Percentiles rank a stretch among this genome's conserved stretches.
These are phyloP conservation scores for Starmerella apis DNA, from an alignment of 805 yeast genomes.

Conservation along the genomic window DNA sequence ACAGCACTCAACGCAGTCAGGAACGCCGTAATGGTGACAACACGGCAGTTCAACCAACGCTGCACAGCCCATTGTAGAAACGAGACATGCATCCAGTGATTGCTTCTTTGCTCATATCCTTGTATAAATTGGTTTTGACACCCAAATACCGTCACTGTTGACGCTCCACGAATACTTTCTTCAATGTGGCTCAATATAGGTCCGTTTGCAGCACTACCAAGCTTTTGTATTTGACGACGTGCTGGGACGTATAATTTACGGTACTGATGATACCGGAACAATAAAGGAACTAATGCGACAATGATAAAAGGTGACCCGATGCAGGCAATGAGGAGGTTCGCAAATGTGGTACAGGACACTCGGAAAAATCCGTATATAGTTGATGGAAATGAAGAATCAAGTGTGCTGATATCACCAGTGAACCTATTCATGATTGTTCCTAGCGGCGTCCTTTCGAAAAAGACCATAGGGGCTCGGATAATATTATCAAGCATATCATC, in stretches of 20 bases:
- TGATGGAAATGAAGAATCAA: slow-evolving; percentile 55
- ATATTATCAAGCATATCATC: slow-evolving; percentile 62
- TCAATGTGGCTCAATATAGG: slow-evolving; percentile 68
- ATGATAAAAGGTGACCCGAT: slow-evolving; percentile 75
- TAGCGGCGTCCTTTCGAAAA: slow-evolving; percentile 72
- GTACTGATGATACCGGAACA: slow-evolving; percentile 47
- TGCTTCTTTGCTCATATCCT: slow-evolving; percentile 36
- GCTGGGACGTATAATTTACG: slow-evolving; percentile 52
- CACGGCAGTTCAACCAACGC: slow-evolving; percentile 68
- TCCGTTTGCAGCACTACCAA: slow-evolving; percentile 49
- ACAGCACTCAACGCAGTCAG: slow-evolving; percentile 71
- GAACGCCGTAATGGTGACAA: slow-evolving; percentile 74
- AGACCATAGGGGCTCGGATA: slow-evolving; percentile 68
- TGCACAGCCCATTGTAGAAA: slow-evolving; percentile 62
- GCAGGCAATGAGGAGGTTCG: slow-evolving; percentile 65
- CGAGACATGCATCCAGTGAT: slow-evolving; percentile 28
- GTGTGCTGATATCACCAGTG: slow-evolving; percentile 71
- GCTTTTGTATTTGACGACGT: slow-evolving; percentile 60
- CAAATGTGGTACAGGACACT: slow-evolving; percentile 30
- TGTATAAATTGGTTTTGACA: slow-evolving; percentile 45
- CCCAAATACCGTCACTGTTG: slow-evolving; percentile 55
- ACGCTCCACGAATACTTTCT: slow-evolving; percentile 60
- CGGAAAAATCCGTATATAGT: slow-evolving; percentile 31
- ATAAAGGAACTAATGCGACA: slow-evolving; percentile 54
- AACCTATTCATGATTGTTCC: slow-evolving; percentile 75